These are phyloP conservation scores for Alternaria metachromatica DNA, from an alignment of 2,329 filamentous ascomycete species.

Conservation along the genomic window DNA sequence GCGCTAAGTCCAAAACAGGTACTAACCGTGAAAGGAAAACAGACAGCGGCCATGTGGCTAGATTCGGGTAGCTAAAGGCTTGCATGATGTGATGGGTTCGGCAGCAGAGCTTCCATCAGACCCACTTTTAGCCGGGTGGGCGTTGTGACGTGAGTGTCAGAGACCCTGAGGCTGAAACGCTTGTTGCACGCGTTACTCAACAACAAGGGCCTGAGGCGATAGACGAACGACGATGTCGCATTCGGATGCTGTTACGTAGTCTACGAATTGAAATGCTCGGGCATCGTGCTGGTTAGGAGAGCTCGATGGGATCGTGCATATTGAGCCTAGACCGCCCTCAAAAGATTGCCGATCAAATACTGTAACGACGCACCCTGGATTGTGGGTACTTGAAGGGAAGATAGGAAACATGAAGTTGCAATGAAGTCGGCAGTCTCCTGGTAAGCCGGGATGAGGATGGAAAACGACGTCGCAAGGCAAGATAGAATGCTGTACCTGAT, in stretches of 20 bases:
- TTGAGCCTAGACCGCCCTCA: neutral
- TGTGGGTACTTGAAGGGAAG: neutral
- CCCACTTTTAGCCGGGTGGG: slow-evolving; percentile 19
- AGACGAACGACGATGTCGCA: slow-evolving; percentile 1
- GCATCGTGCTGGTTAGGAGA: neutral
- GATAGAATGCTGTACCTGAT: neutral
- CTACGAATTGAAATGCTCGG: neutral
- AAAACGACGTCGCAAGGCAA: neutral
- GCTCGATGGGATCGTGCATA: neutral
- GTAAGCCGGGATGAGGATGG: neutral
- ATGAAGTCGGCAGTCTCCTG: neutral
- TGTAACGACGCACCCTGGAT: neutral
- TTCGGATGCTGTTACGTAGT: neutral
- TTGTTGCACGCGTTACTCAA: slow-evolving; percentile 5
- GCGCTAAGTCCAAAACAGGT: slow-evolving; percentile 4
- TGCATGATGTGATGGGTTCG: slow-evolving; percentile 21
- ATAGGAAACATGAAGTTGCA: neutral
- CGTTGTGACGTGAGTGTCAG: slow-evolving; percentile 25
- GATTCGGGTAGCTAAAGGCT: slow-evolving; percentile 1
- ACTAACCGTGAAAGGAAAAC: slow-evolving; percentile 3
- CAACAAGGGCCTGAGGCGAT: slow-evolving; percentile 7
- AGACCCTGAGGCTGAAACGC: slow-evolving; percentile 33
- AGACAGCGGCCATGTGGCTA: neutral
- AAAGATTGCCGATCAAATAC: neutral
- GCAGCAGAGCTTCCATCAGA: slow-evolving; percentile 3